Evolutionary conservation across 1,284 basidiomycete species (phyloP), one percentile per base, ranked within the genome.

Genomic region (Moesziomyces globuligerus): DNA sequence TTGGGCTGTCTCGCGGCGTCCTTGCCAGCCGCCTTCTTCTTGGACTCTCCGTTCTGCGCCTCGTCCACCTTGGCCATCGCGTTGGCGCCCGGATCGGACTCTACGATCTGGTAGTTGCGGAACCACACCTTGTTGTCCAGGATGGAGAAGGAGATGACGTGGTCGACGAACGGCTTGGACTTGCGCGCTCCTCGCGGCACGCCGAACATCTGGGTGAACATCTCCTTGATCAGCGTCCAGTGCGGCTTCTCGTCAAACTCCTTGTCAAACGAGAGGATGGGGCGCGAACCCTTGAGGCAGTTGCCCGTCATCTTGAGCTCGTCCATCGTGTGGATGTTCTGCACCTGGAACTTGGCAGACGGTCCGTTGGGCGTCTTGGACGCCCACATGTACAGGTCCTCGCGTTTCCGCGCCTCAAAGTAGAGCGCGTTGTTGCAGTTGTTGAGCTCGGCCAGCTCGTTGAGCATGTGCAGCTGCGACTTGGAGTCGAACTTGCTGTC

Each of bases 291-390:
- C 85, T 97, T 97, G 74, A 99, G 85, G 83, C 96, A 98, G 83
- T 99, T 98, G 23, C 96, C 96, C 4, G 94, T 97, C 94, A 98
- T 93, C 85, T 98, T 98, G 76, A 99, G 87, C 84, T 99, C 96
- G 85, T 98, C 96, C 96, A 98, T 98, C 38, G 96, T 99, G 84
- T 99, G 96, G 56, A 97, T 87, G 83, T 98, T 99, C 84, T 98
- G 94, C 20, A 98, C 93, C 81, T 98, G 95, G 86, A 98, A 88
- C 84, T 98, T 98, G 83, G 95, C 90, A 75, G 90, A 93, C 7
- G 96, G 96, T 2, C 96, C 96, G 81, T 99, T 99, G 20, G 96
- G 96, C 39, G 94, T 93, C 83, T 98, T 95, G 21, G 91, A 89
- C 18, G 94, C 90, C 96, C 96, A 99, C 71, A 98, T 85, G 81